phyloP scores from a whole-genome alignment of 2,329 filamentous ascomycete species.

The Cyphellophora attinorum region DNA sequence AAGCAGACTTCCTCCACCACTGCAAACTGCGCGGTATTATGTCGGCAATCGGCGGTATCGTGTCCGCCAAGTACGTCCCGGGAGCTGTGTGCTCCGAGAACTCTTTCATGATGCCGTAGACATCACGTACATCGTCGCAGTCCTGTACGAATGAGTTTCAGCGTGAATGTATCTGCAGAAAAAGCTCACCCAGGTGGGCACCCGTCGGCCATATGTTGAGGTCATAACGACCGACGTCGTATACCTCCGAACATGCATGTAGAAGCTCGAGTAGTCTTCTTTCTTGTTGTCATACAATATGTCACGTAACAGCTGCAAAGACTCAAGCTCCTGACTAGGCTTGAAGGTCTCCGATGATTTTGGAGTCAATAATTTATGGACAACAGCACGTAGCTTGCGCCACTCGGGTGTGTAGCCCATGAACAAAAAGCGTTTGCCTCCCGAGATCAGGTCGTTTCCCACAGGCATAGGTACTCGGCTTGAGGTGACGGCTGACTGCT shows the following conservation, averaged over 20 bases:
- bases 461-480: constrained; percentile 23
- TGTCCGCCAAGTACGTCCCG: constrained; percentile 34
- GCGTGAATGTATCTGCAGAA: too few species aligned
- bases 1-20: too few species aligned
- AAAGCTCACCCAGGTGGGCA: too few species aligned
- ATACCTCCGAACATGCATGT: constrained; percentile 38
- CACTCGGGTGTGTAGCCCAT: constrained; percentile 41
- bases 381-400: constrained; percentile 32
- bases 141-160: too few species aligned
- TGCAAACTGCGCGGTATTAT: too few species aligned
- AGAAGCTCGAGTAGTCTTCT: too few species aligned
- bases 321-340: constrained; percentile 40
- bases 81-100: constrained; percentile 38
- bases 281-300: constrained; percentile 28
- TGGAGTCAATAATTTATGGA: constrained; percentile 36
- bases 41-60: constrained; percentile 33
- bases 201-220: constrained; percentile 41
- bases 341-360: constrained; percentile 35
- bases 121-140: too few species aligned
- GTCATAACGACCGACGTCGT: constrained; percentile 41
- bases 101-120: too few species aligned
- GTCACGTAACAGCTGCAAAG: constrained; percentile 32
- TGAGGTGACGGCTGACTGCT: constrained; percentile 29
- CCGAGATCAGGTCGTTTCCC: constrained; percentile 21
- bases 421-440: constrained; percentile 34